These are phyloP conservation scores for Rhodomyrtus psidioides DNA, from an alignment of 441 rosid genomes.

Conservation along the genomic window DNA sequence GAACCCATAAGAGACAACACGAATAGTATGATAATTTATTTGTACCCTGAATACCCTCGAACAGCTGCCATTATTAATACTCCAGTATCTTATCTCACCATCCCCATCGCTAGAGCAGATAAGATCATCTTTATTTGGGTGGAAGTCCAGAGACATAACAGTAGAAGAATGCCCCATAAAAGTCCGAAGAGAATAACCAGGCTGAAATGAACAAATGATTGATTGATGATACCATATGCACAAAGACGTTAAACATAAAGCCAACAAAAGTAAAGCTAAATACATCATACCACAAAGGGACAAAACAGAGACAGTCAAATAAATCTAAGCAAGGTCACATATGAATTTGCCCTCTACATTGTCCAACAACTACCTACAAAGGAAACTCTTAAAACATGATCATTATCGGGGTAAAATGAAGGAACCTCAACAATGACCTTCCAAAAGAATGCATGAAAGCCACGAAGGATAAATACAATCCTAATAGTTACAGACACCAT, in stretches of 20 bases:
- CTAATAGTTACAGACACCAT: neutral
- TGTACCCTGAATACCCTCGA: constrained; percentile 19
- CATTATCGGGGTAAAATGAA: neutral
- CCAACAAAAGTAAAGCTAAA: neutral
- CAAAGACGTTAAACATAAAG: neutral
- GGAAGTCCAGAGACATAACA: constrained; percentile 35
- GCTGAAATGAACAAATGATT: constrained; percentile 11
- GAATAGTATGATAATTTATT: neutral
- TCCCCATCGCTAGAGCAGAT: constrained; percentile 31
- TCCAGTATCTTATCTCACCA: constrained; percentile 36
- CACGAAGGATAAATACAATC: neutral
- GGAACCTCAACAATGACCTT: neutral
- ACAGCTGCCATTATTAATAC: constrained; percentile 17
- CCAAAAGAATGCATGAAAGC: neutral
- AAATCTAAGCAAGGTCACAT: neutral
- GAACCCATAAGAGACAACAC: neutral
- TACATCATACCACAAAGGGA: neutral
- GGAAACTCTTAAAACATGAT: neutral
- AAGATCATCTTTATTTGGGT: constrained; percentile 23
- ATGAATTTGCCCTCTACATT: neutral
- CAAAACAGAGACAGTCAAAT: neutral
- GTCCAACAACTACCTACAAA: neutral
- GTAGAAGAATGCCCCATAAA: constrained; percentile 25
- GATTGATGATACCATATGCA: neutral
- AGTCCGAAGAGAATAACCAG: constrained; percentile 13